These are phyloP conservation scores for Alternaria novae-zelandiae DNA, from an alignment of 2,329 filamentous ascomycete species.

Conservation along the genomic window DNA sequence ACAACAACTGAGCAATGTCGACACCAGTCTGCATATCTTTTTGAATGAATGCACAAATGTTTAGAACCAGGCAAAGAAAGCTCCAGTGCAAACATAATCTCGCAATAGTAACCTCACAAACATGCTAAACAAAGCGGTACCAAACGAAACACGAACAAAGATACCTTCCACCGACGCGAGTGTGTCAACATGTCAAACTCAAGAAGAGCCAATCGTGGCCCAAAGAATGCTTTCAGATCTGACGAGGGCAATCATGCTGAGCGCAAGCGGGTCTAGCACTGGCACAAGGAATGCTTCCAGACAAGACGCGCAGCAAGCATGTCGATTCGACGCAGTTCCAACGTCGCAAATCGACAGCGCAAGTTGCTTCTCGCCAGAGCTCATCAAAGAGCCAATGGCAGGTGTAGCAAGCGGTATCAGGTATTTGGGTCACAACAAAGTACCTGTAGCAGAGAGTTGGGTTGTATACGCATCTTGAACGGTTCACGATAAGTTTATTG, in stretches of 20 bases:
- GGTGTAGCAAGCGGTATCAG: background rate
- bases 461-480: background rate
- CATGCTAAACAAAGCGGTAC: background rate
- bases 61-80: background rate
- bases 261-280: background rate
- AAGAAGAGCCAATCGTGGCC: background rate
- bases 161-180: background rate
- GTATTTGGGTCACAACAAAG: background rate
- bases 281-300: background rate
- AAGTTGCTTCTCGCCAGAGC: background rate
- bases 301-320: background rate
- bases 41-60: background rate
- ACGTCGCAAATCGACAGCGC: background rate
- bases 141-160: background rate
- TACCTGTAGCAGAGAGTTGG: background rate
- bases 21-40: background rate
- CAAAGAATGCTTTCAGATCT: background rate
- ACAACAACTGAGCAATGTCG: background rate
- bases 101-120: background rate
- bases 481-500: background rate
- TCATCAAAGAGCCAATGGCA: background rate
- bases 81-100: rapidly evolving
- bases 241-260: background rate
- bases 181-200: background rate
- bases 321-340: background rate